phyloP scores from a whole-genome alignment of 2,329 filamentous ascomycete species.

The Rhynchosporium graminicola region DNA sequence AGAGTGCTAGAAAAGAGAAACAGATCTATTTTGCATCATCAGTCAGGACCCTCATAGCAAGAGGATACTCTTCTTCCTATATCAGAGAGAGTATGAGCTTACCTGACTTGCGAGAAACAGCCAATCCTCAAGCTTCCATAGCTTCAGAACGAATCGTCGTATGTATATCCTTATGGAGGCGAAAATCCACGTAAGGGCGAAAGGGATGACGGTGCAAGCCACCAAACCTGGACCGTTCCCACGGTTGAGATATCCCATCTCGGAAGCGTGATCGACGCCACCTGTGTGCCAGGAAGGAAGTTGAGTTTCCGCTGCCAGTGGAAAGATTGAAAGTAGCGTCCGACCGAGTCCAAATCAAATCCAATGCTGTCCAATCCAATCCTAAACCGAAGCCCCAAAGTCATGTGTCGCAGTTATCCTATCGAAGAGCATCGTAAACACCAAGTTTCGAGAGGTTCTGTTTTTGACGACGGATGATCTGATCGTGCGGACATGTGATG shows the following conservation, averaged over 20 bases:
- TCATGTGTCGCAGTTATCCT: too few relatives aligned
- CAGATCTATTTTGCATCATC: neutral
- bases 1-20: slow-evolving; percentile 17
- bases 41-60: neutral
- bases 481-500: too few relatives aligned
- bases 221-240: slow-evolving; percentile 26
- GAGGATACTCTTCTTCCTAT: neutral
- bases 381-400: too few relatives aligned
- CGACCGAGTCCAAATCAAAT: too few relatives aligned
- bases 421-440: too few relatives aligned
- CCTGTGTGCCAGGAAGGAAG: neutral
- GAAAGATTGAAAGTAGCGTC: too few relatives aligned
- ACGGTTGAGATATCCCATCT: slow-evolving; percentile 19
- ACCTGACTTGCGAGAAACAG: slow-evolving; percentile 28
- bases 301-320: too few relatives aligned
- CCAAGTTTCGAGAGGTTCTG: too few relatives aligned
- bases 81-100: neutral
- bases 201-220: slow-evolving; percentile 14
- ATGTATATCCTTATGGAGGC: slow-evolving; percentile 27
- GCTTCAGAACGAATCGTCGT: slow-evolving; percentile 21
- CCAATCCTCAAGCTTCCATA: slow-evolving; percentile 33
- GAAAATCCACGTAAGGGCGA: slow-evolving; percentile 25
- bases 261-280: neutral
- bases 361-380: too few relatives aligned
- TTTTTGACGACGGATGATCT: too few relatives aligned